Evolutionary conservation across 352 stramenopile genomes (phyloP), one percentile per base, ranked within the genome.

Genomic region (Globisporangium megalacanthum): DNA sequence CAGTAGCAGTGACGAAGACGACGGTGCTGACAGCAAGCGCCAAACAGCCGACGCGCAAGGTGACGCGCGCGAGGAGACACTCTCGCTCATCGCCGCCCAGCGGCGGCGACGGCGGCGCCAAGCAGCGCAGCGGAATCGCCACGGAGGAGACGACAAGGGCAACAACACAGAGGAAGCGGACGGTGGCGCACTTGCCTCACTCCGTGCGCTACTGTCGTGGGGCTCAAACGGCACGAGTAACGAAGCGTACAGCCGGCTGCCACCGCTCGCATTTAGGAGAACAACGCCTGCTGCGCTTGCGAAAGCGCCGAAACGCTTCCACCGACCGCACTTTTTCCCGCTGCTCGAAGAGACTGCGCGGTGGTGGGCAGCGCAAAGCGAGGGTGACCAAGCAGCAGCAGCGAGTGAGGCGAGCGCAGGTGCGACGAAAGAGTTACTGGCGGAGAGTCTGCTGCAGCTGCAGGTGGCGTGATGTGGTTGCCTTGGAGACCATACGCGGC

Each of bases 241-340:
- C 25, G 25, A 29, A 29, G 25, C 25, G 25, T 4, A 29, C 4
- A 29, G 4, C 4, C 25, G 25, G 25, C 25, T 29, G 4, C 25
- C 25, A 29, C 25, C 25, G 4, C 25, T 29, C 25, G 4, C 25
- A 29, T 29, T 29, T 29, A 29, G 25, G 25, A 29, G 25, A 29
- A 29, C 25, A 4, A 4, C 25, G 25, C 25, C 25, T 29, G 25
- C 25, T 29, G 25, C 25, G 25, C 25, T 46, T 15, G 15, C 41
- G 42, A 19, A 5, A 19, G 17, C 60, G 10, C 49, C 62, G 13
- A 77, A 77, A 61, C 83, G 83, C 57, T 52, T 73, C 33, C 75
- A 84, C 61, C 72, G 77, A 59, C 69, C 75, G 22, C 77, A 75
- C 49, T 88, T 88, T 50, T 83, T 81, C 41, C 77, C 75, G n/a